These are phyloP conservation scores for Gossypium thurberi DNA, from an alignment of 345 rosid genomes.

Conservation along the genomic window DNA sequence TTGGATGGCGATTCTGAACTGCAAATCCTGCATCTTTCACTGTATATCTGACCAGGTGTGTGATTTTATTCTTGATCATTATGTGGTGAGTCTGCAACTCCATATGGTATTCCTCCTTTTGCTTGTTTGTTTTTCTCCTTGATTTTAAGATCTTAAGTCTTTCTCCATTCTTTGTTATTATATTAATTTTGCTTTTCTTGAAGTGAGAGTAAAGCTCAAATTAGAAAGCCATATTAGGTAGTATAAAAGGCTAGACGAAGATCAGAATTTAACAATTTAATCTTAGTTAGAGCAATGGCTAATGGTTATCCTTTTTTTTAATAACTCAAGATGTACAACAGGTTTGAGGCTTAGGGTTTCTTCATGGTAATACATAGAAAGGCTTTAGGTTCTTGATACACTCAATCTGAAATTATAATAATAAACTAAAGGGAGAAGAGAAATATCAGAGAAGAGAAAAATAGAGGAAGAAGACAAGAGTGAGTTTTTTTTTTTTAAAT, in stretches of 20 bases:
- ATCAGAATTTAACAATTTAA: background rate
- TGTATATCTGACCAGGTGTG: constrained; percentile 1
- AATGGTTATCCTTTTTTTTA: background rate
- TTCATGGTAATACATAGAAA: background rate
- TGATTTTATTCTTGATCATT: constrained; percentile 1
- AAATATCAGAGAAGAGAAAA: too few species aligned
- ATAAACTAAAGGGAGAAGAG: too few species aligned
- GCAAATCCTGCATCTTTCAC: background rate
- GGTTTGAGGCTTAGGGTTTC: too few species aligned
- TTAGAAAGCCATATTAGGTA: background rate
- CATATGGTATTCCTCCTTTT: background rate
- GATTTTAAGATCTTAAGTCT: background rate
- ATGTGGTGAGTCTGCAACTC: background rate
- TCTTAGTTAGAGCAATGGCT: background rate
- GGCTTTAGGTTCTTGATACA: background rate
- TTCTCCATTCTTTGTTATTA: background rate
- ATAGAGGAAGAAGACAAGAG: background rate
- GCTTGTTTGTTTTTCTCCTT: background rate
- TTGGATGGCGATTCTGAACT: background rate
- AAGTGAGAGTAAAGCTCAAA: background rate
- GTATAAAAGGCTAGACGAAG: background rate
- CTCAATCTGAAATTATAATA: background rate
- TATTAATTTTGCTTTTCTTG: background rate
- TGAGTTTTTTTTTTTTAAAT: too few species aligned
- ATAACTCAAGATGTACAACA: background rate